Conservation (phyloP, 441 rosid species). For the Pelargonium citronellum region DNA sequence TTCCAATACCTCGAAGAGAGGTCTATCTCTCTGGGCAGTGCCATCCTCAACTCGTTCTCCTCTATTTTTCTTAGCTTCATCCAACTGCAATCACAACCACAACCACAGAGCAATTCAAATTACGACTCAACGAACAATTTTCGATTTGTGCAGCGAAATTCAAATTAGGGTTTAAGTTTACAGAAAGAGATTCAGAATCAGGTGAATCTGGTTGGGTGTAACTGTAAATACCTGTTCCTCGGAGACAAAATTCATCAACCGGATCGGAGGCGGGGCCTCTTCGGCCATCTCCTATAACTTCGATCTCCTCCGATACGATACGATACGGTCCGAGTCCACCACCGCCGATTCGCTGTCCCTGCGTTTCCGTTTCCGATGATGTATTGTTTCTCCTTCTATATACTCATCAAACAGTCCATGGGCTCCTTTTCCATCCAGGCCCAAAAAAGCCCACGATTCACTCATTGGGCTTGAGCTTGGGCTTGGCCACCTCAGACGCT, state of each 20-base stretch:
- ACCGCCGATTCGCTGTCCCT: too few species aligned
- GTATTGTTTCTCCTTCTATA: background rate
- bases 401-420: too few species aligned
- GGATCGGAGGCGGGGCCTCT: slow-evolving; percentile 43
- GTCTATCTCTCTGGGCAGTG: slow-evolving; percentile 85
- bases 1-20: slow-evolving; percentile 62
- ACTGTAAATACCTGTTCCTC: slow-evolving; percentile 60
- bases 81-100: slow-evolving; percentile 41
- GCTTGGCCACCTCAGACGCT: background rate
- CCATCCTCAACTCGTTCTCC: slow-evolving; percentile 95
- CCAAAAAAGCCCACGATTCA: background rate
- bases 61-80: slow-evolving; percentile 71
- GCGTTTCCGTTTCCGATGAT: too few species aligned
- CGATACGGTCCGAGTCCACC: too few species aligned
- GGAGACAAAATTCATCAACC: slow-evolving; percentile 76
- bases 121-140: background rate
- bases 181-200: background rate
- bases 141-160: background rate
- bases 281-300: slow-evolving; percentile 44
- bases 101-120: background rate
- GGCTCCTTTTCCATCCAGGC: background rate
- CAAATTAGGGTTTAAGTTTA: slow-evolving; percentile 27
- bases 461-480: background rate
- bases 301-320: background rate
- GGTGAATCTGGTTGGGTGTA: background rate